A percentile compares a stretch with the other conserved stretches of the same genome.
These are phyloP conservation scores for Saccharomyces pastorianus DNA, from an alignment of 1,139 yeast genomes.

Conservation along the genomic window DNA sequence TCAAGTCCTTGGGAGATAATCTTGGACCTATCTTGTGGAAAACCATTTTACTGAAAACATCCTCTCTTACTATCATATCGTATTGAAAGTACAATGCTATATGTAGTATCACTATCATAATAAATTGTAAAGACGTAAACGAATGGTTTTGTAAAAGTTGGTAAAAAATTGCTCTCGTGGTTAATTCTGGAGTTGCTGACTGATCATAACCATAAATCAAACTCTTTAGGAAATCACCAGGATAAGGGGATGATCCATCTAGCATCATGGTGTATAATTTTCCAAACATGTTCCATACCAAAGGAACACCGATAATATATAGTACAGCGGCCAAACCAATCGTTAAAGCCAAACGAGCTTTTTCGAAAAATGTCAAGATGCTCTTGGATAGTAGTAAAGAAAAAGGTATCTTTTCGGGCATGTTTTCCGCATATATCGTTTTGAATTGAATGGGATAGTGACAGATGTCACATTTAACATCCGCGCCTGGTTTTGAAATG, in stretches of 20 bases:
- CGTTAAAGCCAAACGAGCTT: constrained; percentile 31
- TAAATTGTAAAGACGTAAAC: constrained; percentile 24
- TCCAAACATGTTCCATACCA: constrained; percentile 47
- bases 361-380: constrained; percentile 18
- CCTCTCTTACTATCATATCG: constrained; percentile 67
- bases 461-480: constrained; percentile 81
- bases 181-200: constrained; percentile 3
- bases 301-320: constrained; percentile 46
- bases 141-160: constrained; percentile 17
- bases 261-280: constrained; percentile 47
- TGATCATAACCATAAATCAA: constrained; percentile 42
- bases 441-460: constrained; percentile 66
- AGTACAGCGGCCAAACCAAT: constrained; percentile 36
- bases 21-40: constrained; percentile 51
- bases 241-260: constrained; percentile 43
- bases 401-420: constrained; percentile 62
- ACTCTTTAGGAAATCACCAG: constrained; percentile 36
- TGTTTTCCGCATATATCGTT: constrained; percentile 60
- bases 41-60: constrained; percentile 52
- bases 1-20: constrained; percentile 34
- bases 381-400: constrained; percentile 39
- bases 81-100: constrained; percentile 50
- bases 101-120: constrained; percentile 36
- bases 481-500: constrained; percentile 30
- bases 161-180: constrained; percentile 7